Evolutionary conservation across 2,329 filamentous ascomycete genomes (phyloP).

Genomic region (Diaporthe batatas): DNA sequence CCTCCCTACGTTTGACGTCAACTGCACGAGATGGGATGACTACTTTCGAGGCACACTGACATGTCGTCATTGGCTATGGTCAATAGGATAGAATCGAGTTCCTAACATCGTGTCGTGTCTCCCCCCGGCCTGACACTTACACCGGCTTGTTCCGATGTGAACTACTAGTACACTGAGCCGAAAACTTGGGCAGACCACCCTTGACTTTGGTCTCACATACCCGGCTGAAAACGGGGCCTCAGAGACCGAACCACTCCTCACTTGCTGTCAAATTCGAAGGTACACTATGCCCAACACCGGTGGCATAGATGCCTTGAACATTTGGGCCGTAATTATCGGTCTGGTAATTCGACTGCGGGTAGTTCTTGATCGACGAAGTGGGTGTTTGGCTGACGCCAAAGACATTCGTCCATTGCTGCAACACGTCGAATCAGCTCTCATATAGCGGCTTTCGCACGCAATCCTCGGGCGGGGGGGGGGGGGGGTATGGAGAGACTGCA

Average conservation of each 20-base stretch:
- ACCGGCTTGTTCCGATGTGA: neutral
- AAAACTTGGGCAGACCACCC: neutral
- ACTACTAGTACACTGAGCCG: neutral
- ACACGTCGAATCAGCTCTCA: neutral
- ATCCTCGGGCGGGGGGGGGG: neutral
- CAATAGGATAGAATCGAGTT: neutral
- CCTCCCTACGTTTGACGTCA: constrained; percentile 18
- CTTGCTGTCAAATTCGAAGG: constrained; percentile 47
- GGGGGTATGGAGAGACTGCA: neutral
- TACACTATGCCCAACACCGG: constrained; percentile 46
- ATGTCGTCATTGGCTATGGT: neutral
- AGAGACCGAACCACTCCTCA: constrained; percentile 52
- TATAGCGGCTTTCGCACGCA: neutral
- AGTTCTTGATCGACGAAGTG: constrained; percentile 48
- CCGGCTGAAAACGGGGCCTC: neutral
- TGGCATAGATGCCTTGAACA: constrained; percentile 52
- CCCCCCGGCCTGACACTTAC: neutral
- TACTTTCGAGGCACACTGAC: neutral
- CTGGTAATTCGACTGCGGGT: constrained; percentile 54
- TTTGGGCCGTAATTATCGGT: constrained; percentile 55
- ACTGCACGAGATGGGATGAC: neutral
- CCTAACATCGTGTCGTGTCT: neutral
- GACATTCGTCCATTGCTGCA: constrained; percentile 66
- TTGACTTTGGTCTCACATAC: neutral
- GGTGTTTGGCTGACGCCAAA: constrained; percentile 53